Conservation (phyloP, 2,329 filamentous ascomycete species). For the Alternaria sp. region DNA sequence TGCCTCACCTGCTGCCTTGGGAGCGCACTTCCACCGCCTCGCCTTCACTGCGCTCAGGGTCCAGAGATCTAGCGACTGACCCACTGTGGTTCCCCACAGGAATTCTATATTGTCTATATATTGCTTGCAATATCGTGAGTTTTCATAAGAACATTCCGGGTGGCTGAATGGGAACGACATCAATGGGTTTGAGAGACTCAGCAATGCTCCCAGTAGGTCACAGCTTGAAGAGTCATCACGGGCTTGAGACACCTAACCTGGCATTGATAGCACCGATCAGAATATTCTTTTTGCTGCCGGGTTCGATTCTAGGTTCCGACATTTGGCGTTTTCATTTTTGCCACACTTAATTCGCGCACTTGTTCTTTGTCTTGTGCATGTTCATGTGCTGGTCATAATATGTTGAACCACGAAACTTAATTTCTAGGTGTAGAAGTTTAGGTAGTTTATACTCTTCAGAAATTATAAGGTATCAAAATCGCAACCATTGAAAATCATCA, state of each 20-base stretch:
- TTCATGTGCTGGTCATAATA: no score
- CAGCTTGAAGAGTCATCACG: accelerated
- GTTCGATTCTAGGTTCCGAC: neutral
- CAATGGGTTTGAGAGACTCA: neutral
- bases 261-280: neutral
- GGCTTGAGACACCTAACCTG: neutral
- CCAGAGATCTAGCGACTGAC: neutral
- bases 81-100: accelerated
- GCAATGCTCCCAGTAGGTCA: accelerated
- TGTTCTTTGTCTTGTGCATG: no score
- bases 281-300: neutral
- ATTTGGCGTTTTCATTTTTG: neutral
- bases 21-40: neutral
- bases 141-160: neutral
- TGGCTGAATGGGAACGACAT: neutral
- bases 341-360: neutral
- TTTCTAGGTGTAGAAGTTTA: no score
- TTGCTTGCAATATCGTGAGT: accelerated
- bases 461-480: no score
- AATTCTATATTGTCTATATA: neutral
- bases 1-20: neutral
- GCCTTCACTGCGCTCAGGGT: neutral
- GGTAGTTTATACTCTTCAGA: no score
- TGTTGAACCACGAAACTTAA: no score
- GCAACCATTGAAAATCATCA: conserved; percentile 39